Conservation (phyloP, 129 eudicot genomes). For the Logfia minima region DNA sequence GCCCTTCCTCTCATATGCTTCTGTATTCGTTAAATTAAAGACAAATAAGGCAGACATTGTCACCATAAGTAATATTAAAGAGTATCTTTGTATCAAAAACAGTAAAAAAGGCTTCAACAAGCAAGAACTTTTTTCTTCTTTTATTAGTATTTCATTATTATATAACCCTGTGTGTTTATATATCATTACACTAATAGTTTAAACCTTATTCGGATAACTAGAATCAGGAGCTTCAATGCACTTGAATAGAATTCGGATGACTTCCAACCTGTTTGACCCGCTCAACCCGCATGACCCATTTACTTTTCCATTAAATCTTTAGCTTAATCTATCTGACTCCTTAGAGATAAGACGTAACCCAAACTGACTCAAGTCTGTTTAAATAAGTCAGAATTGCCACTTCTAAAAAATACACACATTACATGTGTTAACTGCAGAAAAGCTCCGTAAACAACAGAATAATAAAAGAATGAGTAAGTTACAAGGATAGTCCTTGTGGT, state of each 20-base stretch:
- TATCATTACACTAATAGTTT: background rate
- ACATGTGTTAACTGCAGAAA: background rate
- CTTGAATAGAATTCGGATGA: background rate
- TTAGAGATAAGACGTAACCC: background rate
- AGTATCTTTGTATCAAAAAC: background rate
- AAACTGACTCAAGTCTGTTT: background rate
- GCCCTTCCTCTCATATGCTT: slow-evolving; percentile 86
- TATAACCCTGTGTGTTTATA: background rate
- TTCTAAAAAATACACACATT: background rate
- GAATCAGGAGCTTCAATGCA: background rate
- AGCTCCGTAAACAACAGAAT: background rate
- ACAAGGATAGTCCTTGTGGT: too few species aligned
- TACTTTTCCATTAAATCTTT: background rate
- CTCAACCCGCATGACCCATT: background rate
- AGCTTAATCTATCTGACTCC: background rate
- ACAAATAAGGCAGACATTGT: slow-evolving; percentile 5
- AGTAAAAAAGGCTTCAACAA: background rate
- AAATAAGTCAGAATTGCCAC: background rate
- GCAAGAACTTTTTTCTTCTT: background rate
- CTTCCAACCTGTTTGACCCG: background rate
- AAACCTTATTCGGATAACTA: background rate
- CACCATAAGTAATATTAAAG: background rate
- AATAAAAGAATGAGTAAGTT: too few species aligned
- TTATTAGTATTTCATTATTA: background rate
- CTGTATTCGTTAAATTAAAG: slow-evolving; percentile 39